Percentiles rank a stretch among this genome's conserved stretches.
Conservation (phyloP, 2,329 filamentous ascomycete species). For the Ascochyta lentis region DNA sequence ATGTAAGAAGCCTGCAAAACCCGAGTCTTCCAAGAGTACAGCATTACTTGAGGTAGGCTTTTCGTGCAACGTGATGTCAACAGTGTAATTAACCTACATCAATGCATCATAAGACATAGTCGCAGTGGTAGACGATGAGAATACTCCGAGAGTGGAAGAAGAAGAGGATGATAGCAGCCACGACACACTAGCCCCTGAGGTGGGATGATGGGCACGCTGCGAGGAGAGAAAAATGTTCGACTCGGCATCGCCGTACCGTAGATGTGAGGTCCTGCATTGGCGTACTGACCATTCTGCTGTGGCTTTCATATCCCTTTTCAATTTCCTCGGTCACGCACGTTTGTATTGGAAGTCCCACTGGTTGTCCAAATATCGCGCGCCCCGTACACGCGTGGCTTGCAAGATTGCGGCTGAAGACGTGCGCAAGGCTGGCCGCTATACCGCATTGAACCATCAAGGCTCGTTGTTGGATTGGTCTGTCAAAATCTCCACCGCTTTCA, state of each 20-base stretch:
- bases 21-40: neutral
- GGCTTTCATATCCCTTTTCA: constrained; percentile 3
- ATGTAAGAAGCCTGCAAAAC: no score
- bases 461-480: constrained; percentile 3
- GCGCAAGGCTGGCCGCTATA: constrained; percentile 4
- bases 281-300: neutral
- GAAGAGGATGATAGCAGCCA: neutral
- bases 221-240: neutral
- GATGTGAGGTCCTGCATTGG: neutral
- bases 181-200: neutral
- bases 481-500: constrained; percentile 2
- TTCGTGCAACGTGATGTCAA: neutral
- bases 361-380: constrained; percentile 9
- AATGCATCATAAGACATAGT: constrained; percentile 7
- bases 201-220: neutral
- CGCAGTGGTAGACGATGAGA: neutral
- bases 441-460: neutral
- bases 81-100: neutral
- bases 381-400: constrained; percentile 14
- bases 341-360: constrained; percentile 12
- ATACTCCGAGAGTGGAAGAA: neutral
- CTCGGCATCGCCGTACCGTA: constrained; percentile 2
- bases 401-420: constrained; percentile 6
- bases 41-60: neutral
- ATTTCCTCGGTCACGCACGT: neutral